Evolutionary conservation across 257 asterid genomes (phyloP).

Genomic region (Leptodermis oblonga): DNA sequence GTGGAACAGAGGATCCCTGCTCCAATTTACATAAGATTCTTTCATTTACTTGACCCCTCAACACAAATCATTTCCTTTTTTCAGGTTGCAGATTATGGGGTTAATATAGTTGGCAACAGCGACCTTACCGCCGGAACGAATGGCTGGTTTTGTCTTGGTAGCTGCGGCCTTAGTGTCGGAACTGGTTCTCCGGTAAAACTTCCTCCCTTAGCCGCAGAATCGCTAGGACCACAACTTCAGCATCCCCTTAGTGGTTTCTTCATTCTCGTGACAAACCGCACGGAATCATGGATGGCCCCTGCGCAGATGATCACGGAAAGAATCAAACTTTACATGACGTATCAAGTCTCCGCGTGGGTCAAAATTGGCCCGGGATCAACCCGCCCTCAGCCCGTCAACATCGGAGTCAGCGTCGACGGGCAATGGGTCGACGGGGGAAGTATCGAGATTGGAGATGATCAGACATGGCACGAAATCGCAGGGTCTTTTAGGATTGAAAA

Average conservation of each 20-base stretch:
- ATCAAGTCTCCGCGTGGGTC: slow-evolving; percentile 97
- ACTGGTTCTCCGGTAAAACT: slow-evolving; percentile 71
- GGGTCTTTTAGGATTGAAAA: slow-evolving; percentile 92
- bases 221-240: slow-evolving; percentile 64
- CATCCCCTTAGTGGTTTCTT: slow-evolving; percentile 75
- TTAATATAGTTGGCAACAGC: slow-evolving; percentile 61
- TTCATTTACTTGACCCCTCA: background rate
- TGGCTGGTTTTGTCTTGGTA: slow-evolving; percentile 83
- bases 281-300: slow-evolving; percentile 95
- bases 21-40: no score
- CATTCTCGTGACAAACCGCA: slow-evolving; percentile 60
- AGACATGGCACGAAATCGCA: slow-evolving; percentile 79
- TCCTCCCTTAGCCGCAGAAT: slow-evolving; percentile 81
- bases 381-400: slow-evolving; percentile 55
- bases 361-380: slow-evolving; percentile 56
- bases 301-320: slow-evolving; percentile 74
- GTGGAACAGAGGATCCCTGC: no score
- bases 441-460: slow-evolving; percentile 53
- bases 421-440: slow-evolving; percentile 93
- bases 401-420: slow-evolving; percentile 78
- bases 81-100: slow-evolving; percentile 61
- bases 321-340: slow-evolving; percentile 63
- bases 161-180: slow-evolving; percentile 53
- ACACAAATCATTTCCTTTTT: background rate
- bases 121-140: slow-evolving; percentile 55